These are phyloP conservation scores for Diaporthe citriasiana DNA, from an alignment of 2,329 filamentous ascomycete species.

Conservation along the genomic window DNA sequence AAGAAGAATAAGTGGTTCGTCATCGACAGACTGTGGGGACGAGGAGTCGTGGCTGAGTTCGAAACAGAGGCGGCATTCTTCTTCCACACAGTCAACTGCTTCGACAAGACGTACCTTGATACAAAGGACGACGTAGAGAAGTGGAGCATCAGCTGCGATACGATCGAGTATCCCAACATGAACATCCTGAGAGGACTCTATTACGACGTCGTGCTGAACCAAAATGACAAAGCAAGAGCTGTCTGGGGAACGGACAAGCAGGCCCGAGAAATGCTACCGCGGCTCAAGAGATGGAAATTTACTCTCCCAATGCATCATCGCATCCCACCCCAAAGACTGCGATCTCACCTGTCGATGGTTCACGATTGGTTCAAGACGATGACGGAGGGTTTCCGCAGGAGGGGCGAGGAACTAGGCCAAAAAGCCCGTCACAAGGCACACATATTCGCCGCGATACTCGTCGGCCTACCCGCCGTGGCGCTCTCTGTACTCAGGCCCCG, in stretches of 20 bases:
- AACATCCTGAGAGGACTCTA: conserved; percentile 78
- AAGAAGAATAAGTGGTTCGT: conserved; percentile 79
- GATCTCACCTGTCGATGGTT: neutral
- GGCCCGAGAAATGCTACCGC: conserved; percentile 53
- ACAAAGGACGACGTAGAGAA: conserved; percentile 46
- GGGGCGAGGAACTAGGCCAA: neutral
- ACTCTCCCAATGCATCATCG: conserved; percentile 48
- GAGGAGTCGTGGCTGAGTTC: conserved; percentile 78
- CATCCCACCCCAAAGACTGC: neutral
- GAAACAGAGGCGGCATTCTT: conserved; percentile 79
- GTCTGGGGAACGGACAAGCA: conserved; percentile 59
- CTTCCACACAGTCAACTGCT: conserved; percentile 86
- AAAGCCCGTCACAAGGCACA: neutral
- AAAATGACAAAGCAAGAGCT: conserved; percentile 59
- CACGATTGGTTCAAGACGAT: neutral
- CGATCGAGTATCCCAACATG: conserved; percentile 73
- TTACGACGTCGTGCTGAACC: conserved; percentile 75
- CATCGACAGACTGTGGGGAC: conserved; percentile 73
- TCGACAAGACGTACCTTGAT: conserved; percentile 64
- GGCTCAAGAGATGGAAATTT: conserved; percentile 61
- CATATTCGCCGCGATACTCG: neutral
- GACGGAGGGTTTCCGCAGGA: neutral
- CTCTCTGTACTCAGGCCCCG: neutral
- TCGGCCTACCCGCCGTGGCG: neutral
- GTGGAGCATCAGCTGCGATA: conserved; percentile 75